These are phyloP conservation scores for Yamadazyma mexicana DNA, from an alignment of 1,139 yeast genomes.

Conservation along the genomic window DNA sequence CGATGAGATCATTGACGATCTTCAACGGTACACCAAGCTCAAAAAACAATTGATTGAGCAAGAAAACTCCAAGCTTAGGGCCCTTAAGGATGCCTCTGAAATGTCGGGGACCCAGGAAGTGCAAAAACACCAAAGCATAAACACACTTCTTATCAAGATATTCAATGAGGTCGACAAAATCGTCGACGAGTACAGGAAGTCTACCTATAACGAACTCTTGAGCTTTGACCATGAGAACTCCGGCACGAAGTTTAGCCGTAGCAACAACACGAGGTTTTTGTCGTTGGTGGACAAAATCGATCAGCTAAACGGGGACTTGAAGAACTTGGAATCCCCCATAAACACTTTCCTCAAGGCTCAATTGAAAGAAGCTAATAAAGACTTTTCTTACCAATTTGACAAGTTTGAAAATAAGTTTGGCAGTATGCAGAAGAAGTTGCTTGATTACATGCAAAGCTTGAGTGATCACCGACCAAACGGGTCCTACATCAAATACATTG, in stretches of 20 bases:
- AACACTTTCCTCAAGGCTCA: slow-evolving; percentile 39
- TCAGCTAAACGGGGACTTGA: slow-evolving; percentile 25
- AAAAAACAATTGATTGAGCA: slow-evolving; percentile 20
- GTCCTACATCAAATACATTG: slow-evolving; percentile 39
- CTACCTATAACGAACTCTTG: slow-evolving; percentile 59
- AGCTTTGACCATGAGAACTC: slow-evolving; percentile 39
- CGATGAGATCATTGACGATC: slow-evolving; percentile 68
- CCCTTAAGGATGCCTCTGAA: slow-evolving; percentile 9
- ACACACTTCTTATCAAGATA: slow-evolving; percentile 42
- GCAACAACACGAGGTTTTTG: slow-evolving; percentile 30
- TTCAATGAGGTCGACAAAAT: slow-evolving; percentile 70
- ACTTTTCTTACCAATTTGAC: slow-evolving; percentile 35
- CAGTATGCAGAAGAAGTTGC: slow-evolving; percentile 40
- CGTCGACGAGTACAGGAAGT: slow-evolving; percentile 62
- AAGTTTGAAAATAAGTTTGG: slow-evolving; percentile 37
- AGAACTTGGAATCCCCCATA: slow-evolving; percentile 27
- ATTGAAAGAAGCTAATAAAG: slow-evolving; percentile 32
- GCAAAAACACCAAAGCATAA: slow-evolving; percentile 35
- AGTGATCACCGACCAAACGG: slow-evolving; percentile 35
- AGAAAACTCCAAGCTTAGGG: slow-evolving; percentile 18
- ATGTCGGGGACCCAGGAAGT: slow-evolving; percentile 19
- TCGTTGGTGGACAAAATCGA: slow-evolving; percentile 42
- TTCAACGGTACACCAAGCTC: slow-evolving; percentile 52
- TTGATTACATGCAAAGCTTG: slow-evolving; percentile 37
- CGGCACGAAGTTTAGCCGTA: slow-evolving; percentile 11